These are phyloP conservation scores for Solanum piurae DNA, from an alignment of 257 asterid genomes.

Conservation along the genomic window DNA sequence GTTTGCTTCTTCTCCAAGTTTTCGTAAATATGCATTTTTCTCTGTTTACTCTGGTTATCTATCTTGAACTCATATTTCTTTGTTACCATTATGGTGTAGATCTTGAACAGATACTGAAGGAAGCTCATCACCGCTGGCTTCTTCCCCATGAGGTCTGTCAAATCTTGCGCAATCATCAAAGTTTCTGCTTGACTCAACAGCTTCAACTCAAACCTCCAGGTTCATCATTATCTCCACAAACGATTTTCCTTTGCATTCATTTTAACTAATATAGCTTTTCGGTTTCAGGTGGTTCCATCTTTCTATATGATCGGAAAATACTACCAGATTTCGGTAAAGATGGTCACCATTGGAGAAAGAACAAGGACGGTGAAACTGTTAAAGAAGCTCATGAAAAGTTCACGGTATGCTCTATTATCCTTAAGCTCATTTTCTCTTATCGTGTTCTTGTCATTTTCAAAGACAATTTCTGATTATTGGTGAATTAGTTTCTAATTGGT, in stretches of 20 bases:
- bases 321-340: constrained; percentile 15
- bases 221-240: neutral
- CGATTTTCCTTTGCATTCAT: neutral
- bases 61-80: neutral
- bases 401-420: neutral
- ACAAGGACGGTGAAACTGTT: constrained; percentile 19
- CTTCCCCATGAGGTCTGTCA: constrained; percentile 16
- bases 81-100: neutral
- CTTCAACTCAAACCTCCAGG: constrained; percentile 16
- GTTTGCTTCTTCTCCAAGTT: neutral
- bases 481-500: neutral
- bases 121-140: constrained; percentile 15
- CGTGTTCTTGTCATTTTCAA: neutral
- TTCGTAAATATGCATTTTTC: neutral
- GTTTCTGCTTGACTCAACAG: neutral
- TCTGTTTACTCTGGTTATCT: neutral
- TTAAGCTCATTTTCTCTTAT: neutral
- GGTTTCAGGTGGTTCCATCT: constrained; percentile 9
- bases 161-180: constrained; percentile 9
- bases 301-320: constrained; percentile 16
- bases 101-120: constrained; percentile 9
- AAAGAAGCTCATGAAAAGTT: constrained; percentile 22
- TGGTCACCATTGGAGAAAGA: constrained; percentile 23
- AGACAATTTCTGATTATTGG: neutral
- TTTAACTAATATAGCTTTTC: neutral